These are phyloP conservation scores for Phytophthora europaea DNA, from an alignment of 352 stramenopile species.

Conservation along the genomic window DNA sequence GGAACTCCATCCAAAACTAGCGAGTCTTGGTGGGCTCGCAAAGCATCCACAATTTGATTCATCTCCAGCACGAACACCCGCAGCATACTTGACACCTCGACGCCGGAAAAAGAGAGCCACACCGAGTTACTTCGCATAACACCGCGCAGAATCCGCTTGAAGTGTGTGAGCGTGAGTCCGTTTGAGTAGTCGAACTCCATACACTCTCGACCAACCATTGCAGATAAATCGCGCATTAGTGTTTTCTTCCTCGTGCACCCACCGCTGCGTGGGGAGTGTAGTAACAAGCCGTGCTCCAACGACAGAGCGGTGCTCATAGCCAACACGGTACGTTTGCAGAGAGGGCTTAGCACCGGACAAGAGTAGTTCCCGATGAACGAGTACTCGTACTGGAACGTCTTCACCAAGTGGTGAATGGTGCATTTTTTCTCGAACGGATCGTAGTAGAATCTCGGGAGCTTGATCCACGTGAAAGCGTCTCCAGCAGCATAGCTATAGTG, in stretches of 20 bases:
- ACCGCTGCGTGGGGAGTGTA: conserved; percentile 41
- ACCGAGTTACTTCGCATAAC: conserved; percentile 49
- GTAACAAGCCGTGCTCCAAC: conserved; percentile 57
- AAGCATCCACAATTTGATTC: conserved; percentile 52
- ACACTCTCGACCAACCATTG: conserved; percentile 55
- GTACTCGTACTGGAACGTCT: conserved; percentile 73
- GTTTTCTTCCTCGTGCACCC: conserved; percentile 53
- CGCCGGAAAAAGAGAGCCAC: conserved; percentile 55
- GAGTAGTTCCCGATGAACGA: conserved; percentile 62
- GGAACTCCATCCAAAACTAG: conserved; percentile 46
- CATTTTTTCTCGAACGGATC: conserved; percentile 66
- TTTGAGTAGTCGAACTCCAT: conserved; percentile 53
- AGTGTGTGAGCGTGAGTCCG: conserved; percentile 42
- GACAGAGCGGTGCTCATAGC: conserved; percentile 67
- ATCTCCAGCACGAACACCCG: conserved; percentile 55
- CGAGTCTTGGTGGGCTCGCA: conserved; percentile 45
- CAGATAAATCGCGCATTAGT: conserved; percentile 53
- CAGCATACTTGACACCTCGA: conserved; percentile 49
- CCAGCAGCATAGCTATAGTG: conserved; percentile 57
- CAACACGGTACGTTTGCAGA: conserved; percentile 68
- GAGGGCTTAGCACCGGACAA: conserved; percentile 58
- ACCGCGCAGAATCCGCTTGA: conserved; percentile 51
- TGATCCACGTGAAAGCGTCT: conserved; percentile 69
- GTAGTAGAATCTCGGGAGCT: conserved; percentile 72
- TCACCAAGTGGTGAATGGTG: conserved; percentile 66